A percentile compares a stretch with the other conserved stretches of the same genome.
Conservation (phyloP, 345 rosid genomes). For the Salix purpurea region DNA sequence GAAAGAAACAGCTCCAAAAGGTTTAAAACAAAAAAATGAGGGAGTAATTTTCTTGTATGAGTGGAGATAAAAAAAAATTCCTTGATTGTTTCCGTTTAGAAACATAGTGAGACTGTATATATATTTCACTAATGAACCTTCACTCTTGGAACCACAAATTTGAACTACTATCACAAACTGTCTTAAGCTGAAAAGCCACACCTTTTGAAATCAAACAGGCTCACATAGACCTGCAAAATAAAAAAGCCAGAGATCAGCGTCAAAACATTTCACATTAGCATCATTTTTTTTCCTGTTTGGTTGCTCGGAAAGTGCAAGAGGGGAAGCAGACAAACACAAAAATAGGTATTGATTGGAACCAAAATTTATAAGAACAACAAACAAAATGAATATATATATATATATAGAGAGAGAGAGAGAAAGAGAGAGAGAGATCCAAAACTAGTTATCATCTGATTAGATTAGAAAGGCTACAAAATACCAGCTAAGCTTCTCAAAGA, state of each 20-base stretch:
- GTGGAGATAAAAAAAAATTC: not conserved
- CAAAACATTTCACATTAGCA: not conserved
- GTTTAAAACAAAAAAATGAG: constrained; percentile 3
- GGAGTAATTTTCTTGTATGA: constrained; percentile 15
- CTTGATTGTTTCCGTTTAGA: constrained; percentile 16
- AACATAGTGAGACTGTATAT: constrained; percentile 15
- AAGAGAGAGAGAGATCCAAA: not conserved
- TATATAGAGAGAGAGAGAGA: too few relatives aligned
- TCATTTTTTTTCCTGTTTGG: not conserved
- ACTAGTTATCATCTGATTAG: not conserved
- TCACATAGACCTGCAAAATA: constrained; percentile 16
- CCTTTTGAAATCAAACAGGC: constrained; percentile 2
- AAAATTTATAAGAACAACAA: not conserved
- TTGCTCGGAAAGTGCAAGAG: constrained; percentile 18
- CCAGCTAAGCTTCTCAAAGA: not conserved
- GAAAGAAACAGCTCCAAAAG: constrained; percentile 26
- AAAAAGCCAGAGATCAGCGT: constrained; percentile 2
- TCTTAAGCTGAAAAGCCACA: not conserved
- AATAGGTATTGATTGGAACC: too few relatives aligned
- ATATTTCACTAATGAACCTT: constrained; percentile 23
- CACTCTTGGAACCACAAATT: constrained; percentile 4
- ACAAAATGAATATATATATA: not conserved
- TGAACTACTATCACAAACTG: constrained; percentile 1
- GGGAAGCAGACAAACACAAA: too few relatives aligned
- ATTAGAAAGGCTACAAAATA: not conserved